Evolutionary conservation across 306 rosid genomes (phyloP), one percentile per base, ranked within the genome.

Genomic region (Vigna mungo): DNA sequence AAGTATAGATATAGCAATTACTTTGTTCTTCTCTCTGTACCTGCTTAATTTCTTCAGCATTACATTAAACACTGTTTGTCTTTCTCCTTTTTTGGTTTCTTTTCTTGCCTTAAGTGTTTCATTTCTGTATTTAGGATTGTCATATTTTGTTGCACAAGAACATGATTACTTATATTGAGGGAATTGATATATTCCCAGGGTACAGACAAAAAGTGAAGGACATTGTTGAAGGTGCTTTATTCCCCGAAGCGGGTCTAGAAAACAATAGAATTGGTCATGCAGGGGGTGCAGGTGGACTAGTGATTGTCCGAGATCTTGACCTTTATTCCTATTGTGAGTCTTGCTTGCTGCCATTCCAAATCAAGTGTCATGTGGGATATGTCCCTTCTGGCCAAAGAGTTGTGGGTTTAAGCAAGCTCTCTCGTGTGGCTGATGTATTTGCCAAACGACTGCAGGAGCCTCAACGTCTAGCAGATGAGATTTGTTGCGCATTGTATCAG

Each of bases 221-320:
- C 65, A 92, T 94, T 56, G 94, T 94, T 47, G 90, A 87, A 77
- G 90, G 95, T 70, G 98, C 98, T 85, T 85, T 94, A 55, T 94
- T 94, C 62, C 96, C 96, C 16, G 98, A 94, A 88, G 93, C 90
- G 69, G 96, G 98, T 61, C 80, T 89, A 70, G 91, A 90, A 27
- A 81, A 86, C 55, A 83, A 82, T 46, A 78, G 71, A 74, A 79
- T 88, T 61, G 98, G 96, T 71, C 95, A 88, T 77, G 98, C 98
- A 18, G 98, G 98, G 30, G 98, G 97, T 27, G 86, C 87, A n/a
- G 97, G 98, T 11, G 98, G 98, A 82, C 92, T 94, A 15, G 98
- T 94, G 81, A 71, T 92, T 79, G 98, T 94, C 77, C 85, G 96
- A 51, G 98, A 94, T 76, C 87, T 94, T 12, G 90, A 94, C 71